A percentile compares a stretch with the other conserved stretches of the same genome.
Conservation (phyloP, 257 asterid species). For the Henckelia pumila region DNA sequence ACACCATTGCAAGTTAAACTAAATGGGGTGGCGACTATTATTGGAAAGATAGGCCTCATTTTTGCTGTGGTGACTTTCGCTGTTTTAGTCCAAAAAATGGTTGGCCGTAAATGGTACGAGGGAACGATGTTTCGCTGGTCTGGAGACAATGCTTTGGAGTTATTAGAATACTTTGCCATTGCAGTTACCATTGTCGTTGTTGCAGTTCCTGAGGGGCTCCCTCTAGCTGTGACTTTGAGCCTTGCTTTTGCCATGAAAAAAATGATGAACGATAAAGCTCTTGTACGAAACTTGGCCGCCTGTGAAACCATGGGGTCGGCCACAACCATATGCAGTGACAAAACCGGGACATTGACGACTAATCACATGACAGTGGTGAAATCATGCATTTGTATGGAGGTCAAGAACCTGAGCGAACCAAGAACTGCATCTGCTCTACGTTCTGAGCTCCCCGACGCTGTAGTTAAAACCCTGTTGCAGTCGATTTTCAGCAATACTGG, state of each 20-base stretch:
- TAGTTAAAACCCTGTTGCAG: slow-evolving; percentile 43
- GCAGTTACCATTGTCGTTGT: slow-evolving; percentile 92
- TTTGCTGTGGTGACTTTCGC: slow-evolving; percentile 84
- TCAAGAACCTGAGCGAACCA: slow-evolving; percentile 35
- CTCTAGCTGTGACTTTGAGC: slow-evolving; percentile 77
- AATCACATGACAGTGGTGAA: slow-evolving; percentile 88
- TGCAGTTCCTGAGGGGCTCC: slow-evolving; percentile 92
- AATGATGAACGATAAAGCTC: slow-evolving; percentile 91
- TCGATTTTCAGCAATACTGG: slow-evolving; percentile 78
- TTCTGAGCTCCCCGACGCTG: slow-evolving; percentile 53
- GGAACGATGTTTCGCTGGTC: slow-evolving; percentile 58
- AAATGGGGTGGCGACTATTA: slow-evolving; percentile 88
- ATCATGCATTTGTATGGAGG: slow-evolving; percentile 67
- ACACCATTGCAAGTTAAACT: slow-evolving; percentile 83
- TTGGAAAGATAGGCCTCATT: slow-evolving; percentile 79
- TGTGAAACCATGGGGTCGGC: slow-evolving; percentile 95
- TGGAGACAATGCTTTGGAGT: slow-evolving; percentile 70
- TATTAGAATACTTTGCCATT: slow-evolving; percentile 78
- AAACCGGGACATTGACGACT: slow-evolving; percentile 79
- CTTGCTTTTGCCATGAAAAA: slow-evolving; percentile 89
- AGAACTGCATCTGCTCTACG: slow-evolving; percentile 35
- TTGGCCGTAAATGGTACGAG: slow-evolving; percentile 45
- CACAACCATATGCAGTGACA: slow-evolving; percentile 79
- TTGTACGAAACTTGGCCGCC: slow-evolving; percentile 79
- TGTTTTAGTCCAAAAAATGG: slow-evolving; percentile 63